These are phyloP conservation scores for Dioscorea cayenensis DNA, from an alignment of 116 monocot species.

Conservation along the genomic window DNA sequence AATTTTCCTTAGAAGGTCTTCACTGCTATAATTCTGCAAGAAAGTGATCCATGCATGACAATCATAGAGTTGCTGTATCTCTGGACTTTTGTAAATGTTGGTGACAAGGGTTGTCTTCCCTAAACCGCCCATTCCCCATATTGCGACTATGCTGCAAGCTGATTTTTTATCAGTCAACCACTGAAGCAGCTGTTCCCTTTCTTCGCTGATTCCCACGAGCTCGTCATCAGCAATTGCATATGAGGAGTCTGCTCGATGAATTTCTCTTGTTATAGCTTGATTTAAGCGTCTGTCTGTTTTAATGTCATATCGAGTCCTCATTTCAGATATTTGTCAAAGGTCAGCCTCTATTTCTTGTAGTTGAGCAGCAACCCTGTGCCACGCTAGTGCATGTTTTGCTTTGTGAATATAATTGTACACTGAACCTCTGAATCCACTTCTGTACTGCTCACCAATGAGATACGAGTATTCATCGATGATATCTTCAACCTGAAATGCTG, in stretches of 20 bases:
- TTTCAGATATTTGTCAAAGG: neutral
- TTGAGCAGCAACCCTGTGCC: constrained; percentile 5
- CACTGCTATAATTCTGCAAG: neutral
- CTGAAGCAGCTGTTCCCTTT: neutral
- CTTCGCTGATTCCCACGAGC: neutral
- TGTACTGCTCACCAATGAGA: neutral
- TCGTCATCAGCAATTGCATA: neutral
- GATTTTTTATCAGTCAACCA: neutral
- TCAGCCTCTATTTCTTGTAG: constrained; percentile 2
- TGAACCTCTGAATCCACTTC: neutral
- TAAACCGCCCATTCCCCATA: constrained; percentile 2
- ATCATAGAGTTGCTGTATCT: neutral
- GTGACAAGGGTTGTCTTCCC: constrained; percentile 9
- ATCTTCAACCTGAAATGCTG: constrained; percentile 14
- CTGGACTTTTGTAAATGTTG: neutral
- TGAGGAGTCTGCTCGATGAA: constrained; percentile 2
- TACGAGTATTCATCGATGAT: constrained; percentile 9
- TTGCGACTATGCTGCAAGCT: neutral
- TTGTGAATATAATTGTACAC: neutral
- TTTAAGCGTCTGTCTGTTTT: neutral
- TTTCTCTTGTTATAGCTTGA: neutral
- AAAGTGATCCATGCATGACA: constrained; percentile 2
- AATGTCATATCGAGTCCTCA: constrained; percentile 1
- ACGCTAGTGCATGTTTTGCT: neutral
- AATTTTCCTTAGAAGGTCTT: neutral